Base-by-base conservation (phyloP, 1,284 basidiomycete species). In the Kalmanozyma brasiliensis region DNA sequence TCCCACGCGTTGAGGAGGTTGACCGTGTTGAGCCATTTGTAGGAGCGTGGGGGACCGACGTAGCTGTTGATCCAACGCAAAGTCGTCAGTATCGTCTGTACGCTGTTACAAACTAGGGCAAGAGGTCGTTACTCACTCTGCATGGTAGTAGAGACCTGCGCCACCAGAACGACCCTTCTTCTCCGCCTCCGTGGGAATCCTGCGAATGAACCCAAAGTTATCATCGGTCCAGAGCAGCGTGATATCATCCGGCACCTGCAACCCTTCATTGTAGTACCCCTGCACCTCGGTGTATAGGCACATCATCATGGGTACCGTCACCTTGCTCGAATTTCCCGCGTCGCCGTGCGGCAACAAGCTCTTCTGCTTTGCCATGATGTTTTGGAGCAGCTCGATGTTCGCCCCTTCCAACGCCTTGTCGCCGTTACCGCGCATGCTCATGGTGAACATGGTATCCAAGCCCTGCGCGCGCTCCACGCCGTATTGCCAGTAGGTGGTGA, bases 101-200 rank as follows among this genome's bases (percentile, higher is more conserved):
- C 11, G 26, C 26, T 29, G 26, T 29, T 11, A 29, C 11, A 6
- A 29, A 6, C 11, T 6, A 6, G 26, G 22, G 19, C 17, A 14
- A 14, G 41, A 19, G 37, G 9, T 17, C 20, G 16, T 8, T 1
- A 46, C 44, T 46, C 22, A 46, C 44, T 67, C 52, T 10, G 49
- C 87, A 72, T 89, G 88, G 76, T 89, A 90, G 76, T 90, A 90
- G 2, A 90, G 86, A 37, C 88, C 88, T 24, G 88, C 87, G 32
- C 88, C 89, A 32, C 88, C 89, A 0, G 85, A 85, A 42, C 88
- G 83, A 9, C 23, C 44, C 65, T 87, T 86, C 5, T 85, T 84
- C 72, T 89, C 87, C 42, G 82, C 82, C 9, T 81, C 73, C 3
- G 85, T 77, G 0, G 88, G 88, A 11, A 55, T 57, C 24, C 70